phyloP scores from a whole-genome alignment of 169 alveolate species.

The Ichthyophthirius multifiliis region DNA sequence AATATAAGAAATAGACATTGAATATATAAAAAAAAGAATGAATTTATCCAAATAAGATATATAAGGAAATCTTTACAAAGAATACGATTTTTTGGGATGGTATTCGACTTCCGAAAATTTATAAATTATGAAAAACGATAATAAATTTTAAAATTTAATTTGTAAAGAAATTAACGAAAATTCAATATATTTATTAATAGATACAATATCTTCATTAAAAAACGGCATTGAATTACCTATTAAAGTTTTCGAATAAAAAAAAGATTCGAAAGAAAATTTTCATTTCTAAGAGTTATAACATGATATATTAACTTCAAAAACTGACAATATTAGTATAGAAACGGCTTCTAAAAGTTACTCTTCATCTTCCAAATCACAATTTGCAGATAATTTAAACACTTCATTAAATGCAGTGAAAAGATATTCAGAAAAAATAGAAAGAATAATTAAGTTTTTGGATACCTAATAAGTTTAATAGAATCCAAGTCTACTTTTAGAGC shows the following conservation, averaged over 20 bases:
- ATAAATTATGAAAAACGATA: background rate
- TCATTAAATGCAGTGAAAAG: background rate
- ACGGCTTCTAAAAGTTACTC: conserved; percentile 6
- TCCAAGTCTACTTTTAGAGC: background rate
- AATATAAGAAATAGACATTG: background rate
- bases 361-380: background rate
- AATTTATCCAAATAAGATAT: background rate
- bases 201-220: background rate
- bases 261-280: background rate
- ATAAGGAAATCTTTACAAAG: conserved; percentile 51
- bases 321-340: background rate
- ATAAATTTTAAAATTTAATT: background rate
- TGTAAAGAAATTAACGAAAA: background rate
- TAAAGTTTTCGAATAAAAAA: background rate
- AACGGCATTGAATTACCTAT: background rate
- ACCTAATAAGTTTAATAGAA: background rate
- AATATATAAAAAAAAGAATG: background rate
- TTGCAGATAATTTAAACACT: background rate
- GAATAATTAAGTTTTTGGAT: background rate
- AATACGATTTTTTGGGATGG: conserved; percentile 71
- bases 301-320: background rate
- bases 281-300: background rate
- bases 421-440: background rate
- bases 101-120: conserved; percentile 41
- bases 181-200: background rate